phyloP scores from a whole-genome alignment of 2,329 filamentous ascomycete genomes.

The Nannizziopsis barbatae region DNA sequence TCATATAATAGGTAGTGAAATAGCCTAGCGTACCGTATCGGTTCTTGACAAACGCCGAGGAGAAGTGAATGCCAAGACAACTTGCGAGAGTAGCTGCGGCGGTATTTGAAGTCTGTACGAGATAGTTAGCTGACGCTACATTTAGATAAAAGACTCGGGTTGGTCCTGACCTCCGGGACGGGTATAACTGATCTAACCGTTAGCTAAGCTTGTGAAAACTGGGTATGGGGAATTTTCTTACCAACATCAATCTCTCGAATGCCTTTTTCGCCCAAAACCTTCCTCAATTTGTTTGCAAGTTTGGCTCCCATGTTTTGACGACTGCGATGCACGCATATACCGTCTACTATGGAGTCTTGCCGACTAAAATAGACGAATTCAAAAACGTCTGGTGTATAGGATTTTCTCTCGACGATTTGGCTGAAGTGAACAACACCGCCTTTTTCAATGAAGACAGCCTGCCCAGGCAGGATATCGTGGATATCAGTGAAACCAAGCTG shows the following conservation, averaged over 20 bases:
- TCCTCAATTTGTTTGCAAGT: conserved; percentile 61
- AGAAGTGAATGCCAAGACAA: conserved; percentile 63
- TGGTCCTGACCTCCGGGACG: no score
- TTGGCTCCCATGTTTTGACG: conserved; percentile 78
- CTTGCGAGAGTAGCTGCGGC: conserved; percentile 67
- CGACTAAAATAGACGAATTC: conserved; percentile 82
- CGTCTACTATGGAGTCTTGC: conserved; percentile 72
- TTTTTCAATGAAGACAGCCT: conserved; percentile 78
- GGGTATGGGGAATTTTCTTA: no score
- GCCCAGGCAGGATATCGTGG: conserved; percentile 65
- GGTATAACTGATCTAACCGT: no score
- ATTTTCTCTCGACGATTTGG: conserved; percentile 57
- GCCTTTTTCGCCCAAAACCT: conserved; percentile 55
- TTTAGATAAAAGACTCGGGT: no score
- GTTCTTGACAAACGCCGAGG: conserved; percentile 79
- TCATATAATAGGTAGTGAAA: no score
- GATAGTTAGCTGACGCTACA: no score
- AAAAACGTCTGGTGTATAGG: conserved; percentile 76
- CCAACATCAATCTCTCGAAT: conserved; percentile 63
- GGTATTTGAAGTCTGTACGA: conserved; percentile 59
- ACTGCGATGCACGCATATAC: conserved; percentile 73
- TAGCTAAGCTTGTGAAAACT: no score
- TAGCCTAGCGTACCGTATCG: conserved; percentile 43
- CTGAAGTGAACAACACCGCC: conserved; percentile 61
- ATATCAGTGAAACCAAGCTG: conserved; percentile 72